Evolutionary conservation across 257 asterid genomes (phyloP), one percentile per base, ranked within the genome.

Genomic region (Perilla frutescens): DNA sequence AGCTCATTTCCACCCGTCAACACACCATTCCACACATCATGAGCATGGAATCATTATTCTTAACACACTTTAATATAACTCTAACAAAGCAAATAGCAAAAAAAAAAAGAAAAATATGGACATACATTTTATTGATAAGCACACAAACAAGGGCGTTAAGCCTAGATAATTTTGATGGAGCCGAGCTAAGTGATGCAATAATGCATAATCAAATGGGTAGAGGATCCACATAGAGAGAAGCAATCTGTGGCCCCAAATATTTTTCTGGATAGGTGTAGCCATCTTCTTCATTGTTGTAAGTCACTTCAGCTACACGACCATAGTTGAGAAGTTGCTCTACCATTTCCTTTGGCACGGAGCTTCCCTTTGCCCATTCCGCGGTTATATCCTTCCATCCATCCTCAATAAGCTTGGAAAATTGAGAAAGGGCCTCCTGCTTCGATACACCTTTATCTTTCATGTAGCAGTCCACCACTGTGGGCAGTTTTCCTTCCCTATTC

Each of bases 321-420:
- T 57, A 70, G 37, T 70, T 70, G 0, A 70, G 11, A 36, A 70
- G 67, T 3, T 37, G 58, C 20, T 44, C 48, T 1, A 45, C 20
- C 41, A 70, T 44, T 14, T 68, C 64, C 29, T 41, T 68, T 0
- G 31, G 29, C 32, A 11, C n/a, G 3, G 0, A 2, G 3, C 13
- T 12, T 0, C 34, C 31, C 4, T 31, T 20, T 0, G 3, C 51
- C 63, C 53, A 68, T 6, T 67, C 62, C 2, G 60, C 8, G 5
- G 12, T 68, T 8, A 51, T 1, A 36, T 68, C 62, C 51, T 69
- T 69, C 73, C 73, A 68, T 53, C 63, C 73, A 5, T 53, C n/a
- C 41, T 54, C 63, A 14, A 39, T 3, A 1, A 69, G 8, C 3
- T 39, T 4, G 3, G 1, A 40, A 2, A 40, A 54, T 1, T 10